These are phyloP conservation scores for Parasitella parasitica DNA, from an alignment of 371 early-diverging fungal genomes.

Conservation along the genomic window DNA sequence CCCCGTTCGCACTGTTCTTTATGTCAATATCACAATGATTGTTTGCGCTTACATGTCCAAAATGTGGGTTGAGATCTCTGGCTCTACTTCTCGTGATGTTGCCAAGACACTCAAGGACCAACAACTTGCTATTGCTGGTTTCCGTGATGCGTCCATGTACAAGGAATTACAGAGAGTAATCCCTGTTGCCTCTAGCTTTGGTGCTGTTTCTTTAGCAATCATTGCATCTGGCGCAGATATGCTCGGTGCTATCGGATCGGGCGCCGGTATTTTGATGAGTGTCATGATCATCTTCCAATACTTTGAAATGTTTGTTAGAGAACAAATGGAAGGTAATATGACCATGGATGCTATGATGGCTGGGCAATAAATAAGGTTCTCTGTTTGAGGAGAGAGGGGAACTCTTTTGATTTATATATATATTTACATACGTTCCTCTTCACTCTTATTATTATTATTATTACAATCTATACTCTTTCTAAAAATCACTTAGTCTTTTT, in stretches of 20 bases:
- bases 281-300: conserved; percentile 99
- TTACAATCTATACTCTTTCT: not conserved
- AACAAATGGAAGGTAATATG: conserved; percentile 78
- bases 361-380: not conserved
- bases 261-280: conserved; percentile 98
- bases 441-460: not conserved
- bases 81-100: conserved; percentile 97
- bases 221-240: conserved; percentile 96
- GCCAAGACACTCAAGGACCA: conserved; percentile 98
- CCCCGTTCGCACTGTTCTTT: conserved; percentile 96
- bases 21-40: conserved; percentile 92
- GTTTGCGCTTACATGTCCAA: conserved; percentile 97
- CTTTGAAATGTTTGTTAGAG: conserved; percentile 98
- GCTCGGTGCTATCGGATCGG: conserved; percentile 94
- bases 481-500: not conserved
- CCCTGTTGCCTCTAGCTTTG: conserved; percentile 94
- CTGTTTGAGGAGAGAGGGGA: not conserved
- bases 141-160: conserved; percentile 96
- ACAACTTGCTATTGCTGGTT: conserved; percentile 95
- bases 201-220: conserved; percentile 96
- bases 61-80: conserved; percentile 99
- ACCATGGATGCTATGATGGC: conserved; percentile 55
- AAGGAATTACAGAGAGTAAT: conserved; percentile 99
- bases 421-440: not conserved
- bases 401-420: not conserved